These are phyloP conservation scores for Davidsoniella neocaledoniae DNA, from an alignment of 2,329 filamentous ascomycete species.

Conservation along the genomic window DNA sequence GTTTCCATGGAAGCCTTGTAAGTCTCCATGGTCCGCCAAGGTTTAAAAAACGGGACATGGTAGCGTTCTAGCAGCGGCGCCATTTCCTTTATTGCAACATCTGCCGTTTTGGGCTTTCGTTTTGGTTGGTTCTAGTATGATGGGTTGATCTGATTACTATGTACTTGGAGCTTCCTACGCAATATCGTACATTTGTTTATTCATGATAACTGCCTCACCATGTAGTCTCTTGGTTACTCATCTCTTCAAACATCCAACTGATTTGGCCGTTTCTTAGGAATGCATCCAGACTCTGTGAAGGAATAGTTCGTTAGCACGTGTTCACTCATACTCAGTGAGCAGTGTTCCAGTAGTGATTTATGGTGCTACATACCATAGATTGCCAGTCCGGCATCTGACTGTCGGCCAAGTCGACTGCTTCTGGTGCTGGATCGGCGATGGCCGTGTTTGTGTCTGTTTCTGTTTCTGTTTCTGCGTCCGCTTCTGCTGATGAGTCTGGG, in stretches of 20 bases:
- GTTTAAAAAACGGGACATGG: no score
- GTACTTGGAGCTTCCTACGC: no score
- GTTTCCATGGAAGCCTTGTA: no score
- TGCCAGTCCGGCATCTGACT: constrained; percentile 9
- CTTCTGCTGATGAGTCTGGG: no score
- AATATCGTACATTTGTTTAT: not conserved
- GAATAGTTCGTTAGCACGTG: not conserved
- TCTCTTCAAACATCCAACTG: constrained; percentile 7
- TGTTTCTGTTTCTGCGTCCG: not conserved
- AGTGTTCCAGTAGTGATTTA: not conserved
- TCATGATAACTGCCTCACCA: not conserved
- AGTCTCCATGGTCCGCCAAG: no score
- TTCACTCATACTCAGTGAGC: not conserved
- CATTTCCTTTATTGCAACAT: no score
- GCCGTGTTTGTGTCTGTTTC: not conserved
- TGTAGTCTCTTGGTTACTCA: not conserved
- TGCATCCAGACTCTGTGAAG: constrained; percentile 1
- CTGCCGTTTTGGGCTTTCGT: no score
- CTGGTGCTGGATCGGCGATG: not conserved
- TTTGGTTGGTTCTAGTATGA: no score
- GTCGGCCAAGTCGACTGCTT: not conserved
- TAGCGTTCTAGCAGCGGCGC: no score
- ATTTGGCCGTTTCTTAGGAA: constrained; percentile 2
- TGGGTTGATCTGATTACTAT: no score
- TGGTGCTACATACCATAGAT: constrained; percentile 4